These are phyloP conservation scores for Periconia macrospinosa DNA, from an alignment of 2,329 filamentous ascomycete species.

Conservation along the genomic window DNA sequence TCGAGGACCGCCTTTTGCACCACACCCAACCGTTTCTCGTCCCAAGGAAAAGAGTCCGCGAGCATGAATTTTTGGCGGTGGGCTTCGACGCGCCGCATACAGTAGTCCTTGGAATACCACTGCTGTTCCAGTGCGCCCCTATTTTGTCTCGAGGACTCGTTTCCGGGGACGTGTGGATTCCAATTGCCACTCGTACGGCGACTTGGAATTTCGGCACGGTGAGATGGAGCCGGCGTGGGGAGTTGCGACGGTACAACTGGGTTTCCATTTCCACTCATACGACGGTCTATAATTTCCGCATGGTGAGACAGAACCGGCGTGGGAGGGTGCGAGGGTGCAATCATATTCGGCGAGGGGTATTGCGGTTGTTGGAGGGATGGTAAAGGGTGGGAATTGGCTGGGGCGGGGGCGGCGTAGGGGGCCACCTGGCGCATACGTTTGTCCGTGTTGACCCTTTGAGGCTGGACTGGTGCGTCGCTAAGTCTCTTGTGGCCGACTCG, in stretches of 20 bases:
- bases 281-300: too few species aligned
- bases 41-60: background rate
- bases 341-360: background rate
- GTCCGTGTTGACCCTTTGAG: background rate
- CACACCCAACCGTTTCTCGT: slow-evolving; percentile 21
- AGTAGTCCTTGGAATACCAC: background rate
- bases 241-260: too few species aligned
- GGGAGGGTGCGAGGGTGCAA: too few species aligned
- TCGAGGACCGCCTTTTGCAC: slow-evolving; percentile 38
- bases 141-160: too few species aligned
- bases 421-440: too few species aligned
- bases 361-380: background rate
- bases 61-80: background rate
- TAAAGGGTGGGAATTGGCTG: background rate
- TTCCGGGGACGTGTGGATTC: too few species aligned
- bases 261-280: too few species aligned
- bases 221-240: too few species aligned
- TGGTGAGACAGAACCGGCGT: too few species aligned
- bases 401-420: background rate
- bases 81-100: background rate
- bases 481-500: slow-evolving; percentile 1
- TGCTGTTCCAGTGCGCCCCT: background rate
- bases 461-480: background rate
- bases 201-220: too few species aligned
- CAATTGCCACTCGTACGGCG: too few species aligned